Base-by-base conservation (phyloP, 345 rosid genomes). In the Eutrema japonicum region DNA sequence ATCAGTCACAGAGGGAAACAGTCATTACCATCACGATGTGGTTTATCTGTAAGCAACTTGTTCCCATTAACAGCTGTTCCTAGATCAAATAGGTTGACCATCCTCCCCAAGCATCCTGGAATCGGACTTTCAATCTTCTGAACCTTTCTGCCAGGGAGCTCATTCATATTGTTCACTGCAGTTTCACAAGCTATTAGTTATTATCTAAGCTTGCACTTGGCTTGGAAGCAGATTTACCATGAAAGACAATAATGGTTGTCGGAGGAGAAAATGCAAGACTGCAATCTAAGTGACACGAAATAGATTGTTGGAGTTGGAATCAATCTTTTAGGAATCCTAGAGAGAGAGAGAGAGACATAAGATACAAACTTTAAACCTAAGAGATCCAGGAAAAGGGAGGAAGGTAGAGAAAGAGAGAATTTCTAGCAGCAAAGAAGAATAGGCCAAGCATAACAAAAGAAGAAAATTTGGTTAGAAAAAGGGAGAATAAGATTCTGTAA, bases 31-130 rank as follows among this genome's bases (percentile, higher is more conserved):
- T 85, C 81, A 51, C 5, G 48, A 72, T 85, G 88, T 11, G 87
- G 90, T 73, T 79, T 89, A 67, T 82, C 83, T 0, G 75, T 77
- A 30, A 82, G 83, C 55, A 82, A n/a, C 77, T 78, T 71, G 73
- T 77, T 82, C 71, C 85, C 87, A 29, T 78, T 68, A 67, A 82
- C 77, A 45, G 88, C 88, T 0, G 85, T 74, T 73, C 81, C 84
- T 56, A 87, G 77, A 75, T 91, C 95, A 70, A 91, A 91, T 51
- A 91, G 82, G 82, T 87, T 82, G 0, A 82, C 85, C 83, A 82
- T 82, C 53, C 79, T 82, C 8, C 85, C 85, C 38, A 82, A 70
- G 55, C 83, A 91, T 81, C 97, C 94, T 7, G 96, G 86, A 77
- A 83, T 71, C 12, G 79, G 86, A 63, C 73, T 88, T 58, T 91